These are phyloP conservation scores for Colletotrichum zoysiae DNA, from an alignment of 2,329 filamentous ascomycete genomes.

Conservation along the genomic window DNA sequence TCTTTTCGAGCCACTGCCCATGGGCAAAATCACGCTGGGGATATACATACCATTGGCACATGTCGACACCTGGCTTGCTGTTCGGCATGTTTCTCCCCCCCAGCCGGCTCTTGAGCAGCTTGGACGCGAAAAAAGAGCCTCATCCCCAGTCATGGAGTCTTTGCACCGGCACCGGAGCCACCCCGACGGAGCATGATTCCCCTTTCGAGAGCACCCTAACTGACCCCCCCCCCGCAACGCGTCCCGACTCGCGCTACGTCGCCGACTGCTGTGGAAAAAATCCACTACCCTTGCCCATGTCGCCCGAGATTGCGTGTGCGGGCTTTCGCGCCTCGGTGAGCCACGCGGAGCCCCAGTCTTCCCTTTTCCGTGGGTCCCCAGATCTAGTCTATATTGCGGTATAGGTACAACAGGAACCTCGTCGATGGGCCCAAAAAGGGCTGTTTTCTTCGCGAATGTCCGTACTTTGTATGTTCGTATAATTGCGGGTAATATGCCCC, in stretches of 20 bases:
- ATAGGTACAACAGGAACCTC: not conserved
- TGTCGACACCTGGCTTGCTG: no score
- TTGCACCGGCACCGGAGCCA: no score
- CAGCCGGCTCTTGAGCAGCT: not conserved
- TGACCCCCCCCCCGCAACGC: not conserved
- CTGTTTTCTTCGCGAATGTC: not conserved
- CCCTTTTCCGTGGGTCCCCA: not conserved
- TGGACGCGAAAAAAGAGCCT: not conserved
- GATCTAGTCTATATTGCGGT: not conserved
- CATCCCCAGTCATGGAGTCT: not conserved
- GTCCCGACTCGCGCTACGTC: constrained; percentile 2
- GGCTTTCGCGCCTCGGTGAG: not conserved
- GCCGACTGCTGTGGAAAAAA: not conserved
- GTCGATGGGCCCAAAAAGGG: not conserved
- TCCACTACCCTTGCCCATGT: no score
- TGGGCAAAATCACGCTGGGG: not conserved
- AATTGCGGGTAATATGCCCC: not conserved
- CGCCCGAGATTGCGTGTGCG: not conserved
- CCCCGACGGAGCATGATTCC: not conserved
- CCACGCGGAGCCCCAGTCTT: not conserved
- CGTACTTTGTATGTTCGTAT: no score
- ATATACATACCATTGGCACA: not conserved
- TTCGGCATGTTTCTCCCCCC: no score
- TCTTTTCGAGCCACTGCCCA: not conserved
- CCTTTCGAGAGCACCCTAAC: not conserved